Evolutionary conservation across 768 basidiomycete species (phyloP).

Genomic region (Scleroderma bovista): DNA sequence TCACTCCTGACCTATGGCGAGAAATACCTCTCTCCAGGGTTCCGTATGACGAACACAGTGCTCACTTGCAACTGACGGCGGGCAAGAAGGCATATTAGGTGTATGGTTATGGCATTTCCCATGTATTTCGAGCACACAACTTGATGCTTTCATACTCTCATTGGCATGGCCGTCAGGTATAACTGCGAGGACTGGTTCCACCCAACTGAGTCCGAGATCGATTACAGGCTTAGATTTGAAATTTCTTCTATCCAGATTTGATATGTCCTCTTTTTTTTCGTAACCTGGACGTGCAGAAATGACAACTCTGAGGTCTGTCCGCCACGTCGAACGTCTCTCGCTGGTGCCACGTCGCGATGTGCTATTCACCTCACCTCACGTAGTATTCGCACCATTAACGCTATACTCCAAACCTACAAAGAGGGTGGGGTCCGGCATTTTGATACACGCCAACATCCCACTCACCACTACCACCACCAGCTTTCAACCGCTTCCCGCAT

Average conservation of each 20-base stretch:
- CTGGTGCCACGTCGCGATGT: slow-evolving; percentile 2
- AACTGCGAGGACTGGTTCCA: too few relatives aligned
- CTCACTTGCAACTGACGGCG: slow-evolving; percentile 79
- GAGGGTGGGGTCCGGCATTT: not conserved
- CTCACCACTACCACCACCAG: not conserved
- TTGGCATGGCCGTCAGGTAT: too few relatives aligned
- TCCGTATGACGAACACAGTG: slow-evolving; percentile 94
- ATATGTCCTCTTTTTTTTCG: not conserved
- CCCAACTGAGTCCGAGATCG: too few relatives aligned
- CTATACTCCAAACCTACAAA: not conserved
- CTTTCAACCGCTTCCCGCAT: too few relatives aligned
- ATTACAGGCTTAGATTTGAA: not conserved
- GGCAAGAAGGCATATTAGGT: slow-evolving; percentile 68
- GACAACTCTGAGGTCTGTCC: not conserved
- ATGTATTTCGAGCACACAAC: slow-evolving; percentile 7
- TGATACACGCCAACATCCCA: not conserved
- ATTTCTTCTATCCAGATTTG: not conserved
- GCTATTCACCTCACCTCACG: not conserved
- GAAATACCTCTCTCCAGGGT: slow-evolving; percentile 86
- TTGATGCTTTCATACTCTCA: not conserved
- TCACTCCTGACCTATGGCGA: slow-evolving; percentile 97
- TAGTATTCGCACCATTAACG: not conserved
- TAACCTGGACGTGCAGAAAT: not conserved
- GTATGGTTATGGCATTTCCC: slow-evolving; percentile 4
- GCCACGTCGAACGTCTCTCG: not conserved